Evolutionary conservation across 495 filamentous ascomycete species (phyloP).

Genomic region (Neohortaea acidophila): DNA sequence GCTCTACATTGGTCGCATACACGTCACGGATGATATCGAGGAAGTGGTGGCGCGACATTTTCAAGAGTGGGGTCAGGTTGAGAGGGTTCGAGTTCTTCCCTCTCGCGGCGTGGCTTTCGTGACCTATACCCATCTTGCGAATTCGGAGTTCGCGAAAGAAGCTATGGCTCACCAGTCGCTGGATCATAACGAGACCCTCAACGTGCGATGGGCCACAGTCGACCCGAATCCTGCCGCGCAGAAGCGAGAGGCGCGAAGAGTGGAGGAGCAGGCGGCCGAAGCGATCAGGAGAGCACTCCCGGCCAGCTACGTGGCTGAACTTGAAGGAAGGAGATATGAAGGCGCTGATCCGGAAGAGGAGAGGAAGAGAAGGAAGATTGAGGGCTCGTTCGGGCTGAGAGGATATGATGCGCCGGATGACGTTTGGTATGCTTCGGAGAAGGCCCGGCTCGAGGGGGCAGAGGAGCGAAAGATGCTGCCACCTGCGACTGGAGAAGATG

Average conservation of each 20-base stretch:
- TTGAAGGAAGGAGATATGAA: slow-evolving; percentile 53
- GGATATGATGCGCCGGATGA: slow-evolving; percentile 94
- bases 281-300: slow-evolving; percentile 85
- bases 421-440: slow-evolving; percentile 64
- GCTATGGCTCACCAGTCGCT: slow-evolving; percentile 79
- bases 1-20: slow-evolving; percentile 80
- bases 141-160: slow-evolving; percentile 22
- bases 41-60: slow-evolving; percentile 92
- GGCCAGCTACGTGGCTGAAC: slow-evolving; percentile 78
- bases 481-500: slow-evolving; percentile 23
- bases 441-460: slow-evolving; percentile 26
- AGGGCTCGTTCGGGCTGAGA: slow-evolving; percentile 73
- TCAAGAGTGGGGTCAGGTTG: slow-evolving; percentile 83
- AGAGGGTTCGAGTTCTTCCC: slow-evolving; percentile 68
- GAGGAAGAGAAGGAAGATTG: slow-evolving; percentile 73
- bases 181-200: slow-evolving; percentile 81
- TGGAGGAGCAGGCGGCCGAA: slow-evolving; percentile 98
- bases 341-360: slow-evolving; percentile 59
- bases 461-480: slow-evolving; percentile 27
- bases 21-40: slow-evolving; percentile 94
- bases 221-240: slow-evolving; percentile 95
- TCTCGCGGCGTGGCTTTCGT: slow-evolving; percentile 80
- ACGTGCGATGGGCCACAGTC: slow-evolving; percentile 91
- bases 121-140: slow-evolving; percentile 73
- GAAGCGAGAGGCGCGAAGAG: slow-evolving; percentile 70